Base-by-base conservation (phyloP, 345 rosid genomes). In the Erodium maritimum region DNA sequence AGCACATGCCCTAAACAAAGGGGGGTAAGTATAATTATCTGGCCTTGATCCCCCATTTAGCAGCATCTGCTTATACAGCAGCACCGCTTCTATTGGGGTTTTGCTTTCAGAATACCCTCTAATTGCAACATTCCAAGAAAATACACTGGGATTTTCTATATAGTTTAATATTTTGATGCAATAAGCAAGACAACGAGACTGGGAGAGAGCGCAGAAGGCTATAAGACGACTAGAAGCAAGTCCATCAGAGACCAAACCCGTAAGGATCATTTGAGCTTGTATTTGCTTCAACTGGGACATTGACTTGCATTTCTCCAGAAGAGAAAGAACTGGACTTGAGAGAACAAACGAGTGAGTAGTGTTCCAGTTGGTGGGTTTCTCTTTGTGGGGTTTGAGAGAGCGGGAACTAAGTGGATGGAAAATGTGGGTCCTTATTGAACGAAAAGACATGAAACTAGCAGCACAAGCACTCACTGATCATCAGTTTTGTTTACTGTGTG, bases 101-200 rank as follows among this genome's bases (percentile, higher is more conserved):
- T 67, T 83, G 60, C 82, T 71, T 74, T 72, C 88, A 5, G 69
- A 58, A 65, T 55, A 75, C 29, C 88, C 91, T 72, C 88, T 77
- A 56, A 84, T 79, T 4, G 87, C 80, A 1, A 82, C 72, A 65
- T 91, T 86, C 97, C 95, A 91, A 7, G 96, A 84, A 61, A 81
- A 88, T 0, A 62, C 64, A 62, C 77, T 82, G 20, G 77, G 59
- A 37, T 77, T 81, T 12, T 59, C 59, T 17, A 67, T 11, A 20
- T 69, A 69, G 65, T 64, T 63, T 73, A 91, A 62, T 59, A 86
- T 61, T 74, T 73, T 81, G 56, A 71, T 45, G 59, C 83, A 79
- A 64, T 88, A 85, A 55, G 66, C 68, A 63, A 91, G 85, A 67
- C 83, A 69, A 19, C 71, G 73, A 10, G 80, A 78, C 62, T 81